A percentile compares a stretch with the other conserved stretches of the same genome.
These are phyloP conservation scores for Meyerozyma athensensis DNA, from an alignment of 1,139 yeast genomes.

Conservation along the genomic window DNA sequence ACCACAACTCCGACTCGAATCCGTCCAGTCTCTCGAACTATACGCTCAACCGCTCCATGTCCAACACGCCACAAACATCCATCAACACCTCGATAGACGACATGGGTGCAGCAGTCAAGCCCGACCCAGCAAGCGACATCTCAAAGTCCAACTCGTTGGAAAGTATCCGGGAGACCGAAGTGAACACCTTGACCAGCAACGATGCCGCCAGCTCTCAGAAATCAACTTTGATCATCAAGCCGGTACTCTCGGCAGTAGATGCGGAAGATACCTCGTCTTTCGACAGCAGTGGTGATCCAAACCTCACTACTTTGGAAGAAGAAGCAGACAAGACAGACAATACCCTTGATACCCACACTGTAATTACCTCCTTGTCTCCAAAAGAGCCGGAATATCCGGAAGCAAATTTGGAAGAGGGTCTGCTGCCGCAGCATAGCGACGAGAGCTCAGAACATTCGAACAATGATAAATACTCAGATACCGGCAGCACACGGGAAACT, in stretches of 20 bases:
- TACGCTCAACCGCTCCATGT: constrained; percentile 24
- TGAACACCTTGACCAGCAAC: constrained; percentile 6
- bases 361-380: not conserved
- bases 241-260: not conserved
- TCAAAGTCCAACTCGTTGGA: constrained; percentile 4
- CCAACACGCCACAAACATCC: constrained; percentile 38
- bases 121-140: no score
- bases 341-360: not conserved
- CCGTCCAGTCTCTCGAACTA: constrained; percentile 21
- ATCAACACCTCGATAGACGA: constrained; percentile 15
- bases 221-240: not conserved
- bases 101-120: no score
- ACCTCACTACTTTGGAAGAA: constrained; percentile 12
- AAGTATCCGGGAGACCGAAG: constrained; percentile 8
- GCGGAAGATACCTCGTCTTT: constrained; percentile 6
- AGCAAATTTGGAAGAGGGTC: constrained; percentile 3
- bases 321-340: not conserved
- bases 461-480: no score
- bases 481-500: no score
- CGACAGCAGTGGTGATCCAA: constrained; percentile 5
- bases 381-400: not conserved
- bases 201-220: constrained; percentile 1
- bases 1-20: constrained; percentile 7
- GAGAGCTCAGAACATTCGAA: not conserved
- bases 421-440: not conserved